Evolutionary conservation across 306 rosid species (phyloP), one percentile per base, ranked within the genome.

Genomic region (Begonia masoniana): DNA sequence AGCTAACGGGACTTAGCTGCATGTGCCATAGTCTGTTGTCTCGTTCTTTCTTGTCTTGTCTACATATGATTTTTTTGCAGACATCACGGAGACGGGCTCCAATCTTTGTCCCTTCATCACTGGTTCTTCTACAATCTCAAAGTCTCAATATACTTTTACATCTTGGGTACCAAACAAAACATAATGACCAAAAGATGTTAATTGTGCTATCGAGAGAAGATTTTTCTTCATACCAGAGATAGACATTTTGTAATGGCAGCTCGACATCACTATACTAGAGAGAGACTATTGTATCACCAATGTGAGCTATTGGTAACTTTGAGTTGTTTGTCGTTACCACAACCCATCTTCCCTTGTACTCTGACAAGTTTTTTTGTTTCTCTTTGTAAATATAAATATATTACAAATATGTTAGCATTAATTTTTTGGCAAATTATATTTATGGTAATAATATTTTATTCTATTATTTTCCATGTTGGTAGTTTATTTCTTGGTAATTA

Each of bases 91-190:
- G 21, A 50, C 21, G 9, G 15, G 15, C 43, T 55, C 47, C 13
- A 10, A 14, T 13, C 12, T 11, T 39, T 13, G 5, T 19, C 48
- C 48, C 48, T 39, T 21, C 24, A 55, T 26, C 10, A 16, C 13
- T 5, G 9, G 9, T 26, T n/a, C 19, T 13, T 15, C 5, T 24
- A 15, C 35, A n/a, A 41, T 55, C n/a, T 55, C 41, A 4, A 57
- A 10, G 10, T 46, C 51, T 3, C 12, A 51, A 43, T 57, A 57
- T 41, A 57, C 52, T n/a, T 55, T 55, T 7, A 57, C 43, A 43
- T 43, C 62, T 12, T 17, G 11, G 0, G 62, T 17, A 10, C 62
- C 41, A 46, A 57, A 57, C 52, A 57, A 17, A 3, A 43, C 12
- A 21, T 17, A 57, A 23, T 57, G 4, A 39, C 41, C 17, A 43